Evolutionary conservation across 192 early-diverging fungal species (phyloP).

Genomic region (Dimargaris xerosporica): DNA sequence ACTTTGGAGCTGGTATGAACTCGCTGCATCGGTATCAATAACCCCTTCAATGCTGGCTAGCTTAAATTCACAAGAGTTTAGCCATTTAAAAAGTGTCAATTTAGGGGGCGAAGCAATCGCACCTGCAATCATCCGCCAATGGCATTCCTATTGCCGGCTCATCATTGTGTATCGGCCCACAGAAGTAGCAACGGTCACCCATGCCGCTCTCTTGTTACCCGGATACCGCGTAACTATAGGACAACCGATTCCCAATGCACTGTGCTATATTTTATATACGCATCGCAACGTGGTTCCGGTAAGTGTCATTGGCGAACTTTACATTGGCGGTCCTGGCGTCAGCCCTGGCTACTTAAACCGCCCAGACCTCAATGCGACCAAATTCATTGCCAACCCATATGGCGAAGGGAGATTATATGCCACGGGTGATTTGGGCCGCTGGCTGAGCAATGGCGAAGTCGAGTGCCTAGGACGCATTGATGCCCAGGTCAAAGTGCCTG

Average conservation of each 20-base stretch:
- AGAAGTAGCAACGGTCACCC: not conserved
- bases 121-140: not conserved
- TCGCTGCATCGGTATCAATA: too few species aligned
- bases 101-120: not conserved
- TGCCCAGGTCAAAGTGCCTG: slow-evolving; percentile 23
- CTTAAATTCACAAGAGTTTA: not conserved
- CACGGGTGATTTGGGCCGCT: slow-evolving; percentile 19
- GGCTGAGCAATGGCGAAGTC: slow-evolving; percentile 18
- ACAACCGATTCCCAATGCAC: slow-evolving; percentile 10
- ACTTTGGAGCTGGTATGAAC: not conserved
- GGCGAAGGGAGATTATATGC: slow-evolving; percentile 15
- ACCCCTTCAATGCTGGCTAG: slow-evolving; percentile 4
- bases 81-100: not conserved
- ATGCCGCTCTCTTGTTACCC: not conserved
- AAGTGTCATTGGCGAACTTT: slow-evolving; percentile 22
- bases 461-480: slow-evolving; percentile 20
- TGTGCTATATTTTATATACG: slow-evolving; percentile 18
- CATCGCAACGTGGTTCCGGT: slow-evolving; percentile 9
- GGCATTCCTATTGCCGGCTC: not conserved
- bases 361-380: slow-evolving; percentile 17
- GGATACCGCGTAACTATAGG: slow-evolving; percentile 14
- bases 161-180: not conserved
- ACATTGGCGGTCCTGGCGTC: slow-evolving; percentile 17
- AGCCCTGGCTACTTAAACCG: slow-evolving; percentile 21
- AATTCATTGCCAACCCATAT: slow-evolving; percentile 26